phyloP scores from a whole-genome alignment of 1,139 yeast species.

The Meyerozyma smithsonii region DNA sequence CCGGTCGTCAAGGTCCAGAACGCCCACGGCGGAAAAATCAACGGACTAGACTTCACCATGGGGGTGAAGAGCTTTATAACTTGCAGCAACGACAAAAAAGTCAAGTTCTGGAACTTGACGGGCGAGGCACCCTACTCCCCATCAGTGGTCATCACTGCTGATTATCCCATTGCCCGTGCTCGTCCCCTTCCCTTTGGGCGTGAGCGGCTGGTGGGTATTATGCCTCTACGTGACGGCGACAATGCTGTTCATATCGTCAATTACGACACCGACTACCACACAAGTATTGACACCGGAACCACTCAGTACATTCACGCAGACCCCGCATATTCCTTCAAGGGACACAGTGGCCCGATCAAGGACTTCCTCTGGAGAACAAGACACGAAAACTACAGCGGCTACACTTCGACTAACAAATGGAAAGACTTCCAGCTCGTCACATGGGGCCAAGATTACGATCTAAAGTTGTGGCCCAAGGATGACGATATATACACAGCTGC shows the following conservation, averaged over 20 bases:
- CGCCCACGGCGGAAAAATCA: slow-evolving; percentile 81
- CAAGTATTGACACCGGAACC: slow-evolving; percentile 21
- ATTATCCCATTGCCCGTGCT: slow-evolving; percentile 85
- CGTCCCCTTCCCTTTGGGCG: slow-evolving; percentile 84
- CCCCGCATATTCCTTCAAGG: slow-evolving; percentile 63
- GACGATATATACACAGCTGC: slow-evolving; percentile 57
- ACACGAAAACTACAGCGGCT: slow-evolving; percentile 33
- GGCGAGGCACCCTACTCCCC: slow-evolving; percentile 35
- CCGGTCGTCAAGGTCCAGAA: slow-evolving; percentile 60
- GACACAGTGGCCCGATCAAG: slow-evolving; percentile 79
- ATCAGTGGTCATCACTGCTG: slow-evolving; percentile 58
- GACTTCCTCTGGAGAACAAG: slow-evolving; percentile 86
- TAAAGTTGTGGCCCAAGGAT: slow-evolving; percentile 76
- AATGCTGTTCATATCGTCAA: slow-evolving; percentile 69
- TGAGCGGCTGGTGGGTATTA: slow-evolving; percentile 70
- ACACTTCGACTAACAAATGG: slow-evolving; percentile 47
- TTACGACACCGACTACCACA: slow-evolving; percentile 44
- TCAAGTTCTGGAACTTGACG: slow-evolving; percentile 79
- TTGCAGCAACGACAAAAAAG: slow-evolving; percentile 80
- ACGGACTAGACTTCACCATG: slow-evolving; percentile 80
- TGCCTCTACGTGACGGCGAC: slow-evolving; percentile 87
- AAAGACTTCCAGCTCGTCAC: slow-evolving; percentile 86
- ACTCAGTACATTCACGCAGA: slow-evolving; percentile 26
- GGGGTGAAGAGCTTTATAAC: slow-evolving; percentile 61
- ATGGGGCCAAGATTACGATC: slow-evolving; percentile 82